These are phyloP conservation scores for Catenaria anguillulae DNA, from an alignment of 371 early-diverging fungal species.

Conservation along the genomic window DNA sequence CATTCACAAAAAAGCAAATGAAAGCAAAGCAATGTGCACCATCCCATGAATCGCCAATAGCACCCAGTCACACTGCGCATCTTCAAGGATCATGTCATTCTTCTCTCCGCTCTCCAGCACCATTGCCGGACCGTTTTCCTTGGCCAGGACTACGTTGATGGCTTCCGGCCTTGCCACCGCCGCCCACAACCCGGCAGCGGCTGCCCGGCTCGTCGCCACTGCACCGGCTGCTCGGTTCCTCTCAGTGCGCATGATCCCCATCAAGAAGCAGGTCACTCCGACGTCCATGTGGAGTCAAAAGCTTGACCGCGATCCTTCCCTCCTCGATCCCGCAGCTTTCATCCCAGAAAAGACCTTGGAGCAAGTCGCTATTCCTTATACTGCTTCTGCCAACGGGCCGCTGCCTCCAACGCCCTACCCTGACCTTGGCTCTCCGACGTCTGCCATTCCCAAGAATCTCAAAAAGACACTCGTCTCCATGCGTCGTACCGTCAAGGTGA, in stretches of 20 bases:
- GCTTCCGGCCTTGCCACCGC: no score
- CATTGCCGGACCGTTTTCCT: no score
- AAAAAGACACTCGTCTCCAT: conserved; percentile 57
- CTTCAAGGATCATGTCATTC: no score
- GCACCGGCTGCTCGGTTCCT: no score
- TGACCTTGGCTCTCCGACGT: neutral
- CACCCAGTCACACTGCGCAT: no score
- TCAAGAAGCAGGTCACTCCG: conserved; percentile 1
- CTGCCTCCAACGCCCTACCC: neutral
- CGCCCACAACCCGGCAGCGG: no score
- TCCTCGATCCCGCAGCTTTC: neutral
- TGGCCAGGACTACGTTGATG: no score
- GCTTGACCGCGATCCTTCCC: neutral
- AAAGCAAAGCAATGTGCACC: no score
- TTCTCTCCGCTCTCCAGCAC: no score
- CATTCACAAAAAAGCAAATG: no score
- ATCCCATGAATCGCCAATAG: no score
- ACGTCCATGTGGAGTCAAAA: neutral
- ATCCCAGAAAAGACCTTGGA: conserved; percentile 3
- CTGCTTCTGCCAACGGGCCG: neutral
- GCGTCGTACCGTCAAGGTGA: conserved; percentile 70
- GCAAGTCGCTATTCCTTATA: neutral
- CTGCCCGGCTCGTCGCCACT: no score
- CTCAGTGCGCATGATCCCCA: neutral
- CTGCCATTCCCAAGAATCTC: conserved; percentile 17